These are phyloP conservation scores for Fusarium cicatricum DNA, from an alignment of 2,329 filamentous ascomycete species.

Conservation along the genomic window DNA sequence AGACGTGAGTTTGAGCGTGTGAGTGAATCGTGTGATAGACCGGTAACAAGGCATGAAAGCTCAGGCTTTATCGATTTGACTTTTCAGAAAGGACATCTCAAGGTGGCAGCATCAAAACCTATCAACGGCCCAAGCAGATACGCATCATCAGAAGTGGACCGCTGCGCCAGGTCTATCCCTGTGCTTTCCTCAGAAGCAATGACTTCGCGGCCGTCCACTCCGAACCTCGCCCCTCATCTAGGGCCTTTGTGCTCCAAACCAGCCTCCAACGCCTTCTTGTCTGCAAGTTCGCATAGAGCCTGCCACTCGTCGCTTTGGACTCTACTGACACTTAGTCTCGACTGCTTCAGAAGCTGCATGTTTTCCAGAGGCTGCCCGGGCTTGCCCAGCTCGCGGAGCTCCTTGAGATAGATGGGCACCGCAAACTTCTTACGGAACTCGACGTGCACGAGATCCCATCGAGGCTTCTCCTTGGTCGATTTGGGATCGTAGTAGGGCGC, in stretches of 20 bases:
- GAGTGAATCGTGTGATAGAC: too few species aligned
- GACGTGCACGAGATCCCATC: conserved; percentile 90
- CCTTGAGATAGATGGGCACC: conserved; percentile 72
- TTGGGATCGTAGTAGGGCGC: conserved; percentile 84
- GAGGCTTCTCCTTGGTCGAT: conserved; percentile 63
- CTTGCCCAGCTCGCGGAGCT: conserved; percentile 72
- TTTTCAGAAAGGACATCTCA: too few species aligned
- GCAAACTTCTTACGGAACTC: conserved; percentile 85
- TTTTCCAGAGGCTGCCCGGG: conserved; percentile 66
- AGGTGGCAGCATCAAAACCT: too few species aligned
- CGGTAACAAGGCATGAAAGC: too few species aligned
- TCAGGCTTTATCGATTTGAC: too few species aligned
- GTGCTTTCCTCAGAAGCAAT: conserved; percentile 31
- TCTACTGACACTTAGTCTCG: conserved; percentile 81
- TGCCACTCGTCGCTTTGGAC: conserved; percentile 73
- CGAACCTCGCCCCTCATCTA: neutral
- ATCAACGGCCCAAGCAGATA: too few species aligned
- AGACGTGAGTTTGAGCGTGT: too few species aligned
- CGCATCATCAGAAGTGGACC: too few species aligned
- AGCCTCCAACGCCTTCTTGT: conserved; percentile 51
- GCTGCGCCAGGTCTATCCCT: too few species aligned
- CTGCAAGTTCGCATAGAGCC: conserved; percentile 63
- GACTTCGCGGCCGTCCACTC: too few species aligned
- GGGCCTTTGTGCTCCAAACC: conserved; percentile 46
- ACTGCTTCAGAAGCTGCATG: conserved; percentile 85